phyloP scores from a whole-genome alignment of 768 basidiomycete species.

The Rhodotorula babjevae region DNA sequence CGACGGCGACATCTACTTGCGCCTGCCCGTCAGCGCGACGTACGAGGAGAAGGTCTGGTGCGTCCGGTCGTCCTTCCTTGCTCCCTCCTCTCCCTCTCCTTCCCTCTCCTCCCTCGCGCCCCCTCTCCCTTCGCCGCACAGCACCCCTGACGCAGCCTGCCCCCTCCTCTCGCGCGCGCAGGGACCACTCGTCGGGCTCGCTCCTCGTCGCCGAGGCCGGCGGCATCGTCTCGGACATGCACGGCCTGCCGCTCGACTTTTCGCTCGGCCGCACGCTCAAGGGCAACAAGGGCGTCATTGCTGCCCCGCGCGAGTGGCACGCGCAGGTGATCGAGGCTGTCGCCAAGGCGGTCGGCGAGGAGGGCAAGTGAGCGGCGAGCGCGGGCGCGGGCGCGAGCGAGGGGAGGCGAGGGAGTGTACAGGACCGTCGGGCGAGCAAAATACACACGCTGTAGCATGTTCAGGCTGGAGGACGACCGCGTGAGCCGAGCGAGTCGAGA shows the following conservation, averaged over 20 bases:
- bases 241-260: conserved; percentile 74
- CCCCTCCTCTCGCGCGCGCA: not conserved
- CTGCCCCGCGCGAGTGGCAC: conserved; percentile 69
- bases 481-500: no score
- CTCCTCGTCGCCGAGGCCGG: conserved; percentile 84
- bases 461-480: no score
- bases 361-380: not conserved
- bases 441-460: no score
- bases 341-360: conserved; percentile 53
- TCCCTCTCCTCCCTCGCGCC: not conserved
- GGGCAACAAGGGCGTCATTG: conserved; percentile 81
- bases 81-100: not conserved
- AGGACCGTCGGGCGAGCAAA: no score
- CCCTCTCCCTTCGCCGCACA: not conserved
- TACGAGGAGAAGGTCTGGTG: conserved; percentile 97
- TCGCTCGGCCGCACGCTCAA: conserved; percentile 78
- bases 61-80: conserved; percentile 40
- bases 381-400: no score
- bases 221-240: conserved; percentile 77
- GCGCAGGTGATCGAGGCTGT: conserved; percentile 67
- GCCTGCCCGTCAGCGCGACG: conserved; percentile 67
- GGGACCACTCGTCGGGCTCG: conserved; percentile 88
- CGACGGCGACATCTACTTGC: conserved; percentile 74
- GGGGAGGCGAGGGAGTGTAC: no score
- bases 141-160: not conserved